Percentiles rank a stretch among this genome's conserved stretches.
Conservation (phyloP, 2,329 filamentous ascomycete genomes). For the Blumeria graminis region DNA sequence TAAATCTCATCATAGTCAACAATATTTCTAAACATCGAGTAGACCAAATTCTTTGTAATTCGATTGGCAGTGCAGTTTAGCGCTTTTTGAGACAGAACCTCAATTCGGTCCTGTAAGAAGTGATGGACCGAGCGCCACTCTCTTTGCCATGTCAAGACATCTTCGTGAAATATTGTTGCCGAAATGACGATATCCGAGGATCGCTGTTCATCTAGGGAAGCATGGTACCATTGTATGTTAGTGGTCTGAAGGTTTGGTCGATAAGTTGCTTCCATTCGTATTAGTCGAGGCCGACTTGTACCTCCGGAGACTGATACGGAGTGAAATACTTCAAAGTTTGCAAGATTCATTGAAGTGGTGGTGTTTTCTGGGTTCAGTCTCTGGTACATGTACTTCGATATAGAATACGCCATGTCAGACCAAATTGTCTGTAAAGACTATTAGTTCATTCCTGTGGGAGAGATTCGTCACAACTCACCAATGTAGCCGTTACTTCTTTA, state of each 20-base stretch:
- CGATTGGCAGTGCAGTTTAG: slow-evolving; percentile 1
- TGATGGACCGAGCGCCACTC: slow-evolving; percentile 1
- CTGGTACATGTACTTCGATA: slow-evolving; percentile 28
- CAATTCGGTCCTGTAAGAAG: slow-evolving; percentile 2
- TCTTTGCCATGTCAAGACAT: neutral
- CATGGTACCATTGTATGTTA: neutral
- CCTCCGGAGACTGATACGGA: slow-evolving; percentile 15
- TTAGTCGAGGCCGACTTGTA: slow-evolving; percentile 13
- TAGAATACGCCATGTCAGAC: slow-evolving; percentile 33
- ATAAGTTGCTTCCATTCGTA: slow-evolving; percentile 12
- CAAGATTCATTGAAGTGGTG: slow-evolving; percentile 16
- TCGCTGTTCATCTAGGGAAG: neutral
- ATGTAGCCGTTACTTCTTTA: slow-evolving; percentile 10
- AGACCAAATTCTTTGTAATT: slow-evolving; percentile 26
- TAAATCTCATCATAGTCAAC: slow-evolving; percentile 31
- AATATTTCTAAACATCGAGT: slow-evolving; percentile 40
- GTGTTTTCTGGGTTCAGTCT: slow-evolving; percentile 18
- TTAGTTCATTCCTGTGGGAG: neutral
- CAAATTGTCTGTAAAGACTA: slow-evolving; percentile 22
- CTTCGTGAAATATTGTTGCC: slow-evolving; percentile 1
- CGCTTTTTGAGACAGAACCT: neutral
- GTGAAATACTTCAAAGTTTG: slow-evolving; percentile 17
- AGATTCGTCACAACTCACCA: slow-evolving; percentile 17
- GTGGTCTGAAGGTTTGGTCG: slow-evolving; percentile 18
- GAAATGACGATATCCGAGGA: neutral